Conservation (phyloP, 192 early-diverging fungal genomes). For the Coemansia sp. region DNA sequence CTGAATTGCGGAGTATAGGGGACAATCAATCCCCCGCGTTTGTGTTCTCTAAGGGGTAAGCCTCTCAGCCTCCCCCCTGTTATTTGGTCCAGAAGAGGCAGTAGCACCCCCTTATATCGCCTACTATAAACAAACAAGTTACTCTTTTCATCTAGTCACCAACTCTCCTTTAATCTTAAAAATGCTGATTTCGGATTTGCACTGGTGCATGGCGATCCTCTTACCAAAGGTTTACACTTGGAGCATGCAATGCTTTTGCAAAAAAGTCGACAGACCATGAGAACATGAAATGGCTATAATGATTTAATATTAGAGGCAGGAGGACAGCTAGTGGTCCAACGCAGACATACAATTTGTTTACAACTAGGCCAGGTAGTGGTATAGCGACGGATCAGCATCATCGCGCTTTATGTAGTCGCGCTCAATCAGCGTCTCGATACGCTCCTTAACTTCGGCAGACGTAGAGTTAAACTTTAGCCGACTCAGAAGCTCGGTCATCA, state of each 20-base stretch:
- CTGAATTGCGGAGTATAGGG: too few species aligned
- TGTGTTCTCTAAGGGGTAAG: background rate
- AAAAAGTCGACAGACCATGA: background rate
- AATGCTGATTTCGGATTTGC: background rate
- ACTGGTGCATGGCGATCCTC: background rate
- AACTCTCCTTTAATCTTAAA: background rate
- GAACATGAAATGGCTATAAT: background rate
- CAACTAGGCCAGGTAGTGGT: conserved; percentile 77
- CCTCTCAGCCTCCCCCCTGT: background rate
- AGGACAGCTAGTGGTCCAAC: background rate
- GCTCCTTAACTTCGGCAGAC: conserved; percentile 92
- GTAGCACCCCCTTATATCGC: background rate
- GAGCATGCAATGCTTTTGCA: background rate
- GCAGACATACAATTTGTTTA: background rate
- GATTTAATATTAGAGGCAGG: background rate
- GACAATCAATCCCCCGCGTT: background rate
- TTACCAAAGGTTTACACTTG: background rate
- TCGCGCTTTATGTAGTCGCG: conserved; percentile 95
- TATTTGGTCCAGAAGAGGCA: background rate
- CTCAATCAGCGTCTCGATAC: conserved; percentile 91
- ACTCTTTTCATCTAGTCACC: background rate
- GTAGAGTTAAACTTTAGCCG: conserved; percentile 90
- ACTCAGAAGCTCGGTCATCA: conserved; percentile 85
- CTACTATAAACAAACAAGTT: background rate
- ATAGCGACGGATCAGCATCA: conserved; percentile 80